Evolutionary conservation across 176 grass and related monocot species (phyloP), one percentile per base, ranked within the genome.

Genomic region (Cocos nucifera): DNA sequence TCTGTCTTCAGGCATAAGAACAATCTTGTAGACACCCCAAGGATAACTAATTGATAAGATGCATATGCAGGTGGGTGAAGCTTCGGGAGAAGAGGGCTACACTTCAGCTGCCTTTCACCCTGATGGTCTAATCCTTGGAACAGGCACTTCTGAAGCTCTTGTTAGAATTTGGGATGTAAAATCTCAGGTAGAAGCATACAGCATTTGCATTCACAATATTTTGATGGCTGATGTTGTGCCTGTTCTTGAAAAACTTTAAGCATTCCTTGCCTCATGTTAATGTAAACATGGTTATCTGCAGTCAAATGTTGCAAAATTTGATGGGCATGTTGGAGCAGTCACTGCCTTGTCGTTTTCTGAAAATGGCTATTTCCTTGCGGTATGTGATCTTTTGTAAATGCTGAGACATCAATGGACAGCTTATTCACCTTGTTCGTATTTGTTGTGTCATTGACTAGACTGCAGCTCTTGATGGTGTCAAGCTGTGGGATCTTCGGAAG

Each of bases 81-180:
- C 73, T 74, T 73, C 75, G 63, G 71, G 69, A 69, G 73, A 89
- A 78, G 88, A 93, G 57, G 94, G 94, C 53, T 99, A 93, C 74
- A 93, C 87, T 52, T 82, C 88, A 62, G 88, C 88, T 7, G 75
- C 87, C 52, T 93, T 99, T 58, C 94, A 99, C 69, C 94, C 94
- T 71, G 94, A 99, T 76, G 88, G 94, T 65, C 84, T 99, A 72
- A 99, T 99, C 61, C 94, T 99, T 55, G 94, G 94, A 63, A 99
- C 88, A 35, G 94, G 94, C 56, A 99, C 85, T 51, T 83, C 88
- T 26, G 88, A 87, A 50, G 71, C 88, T 27, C 53, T 88, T 53
- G 94, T 86, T 53, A 99, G 83, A 82, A 99, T 99, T 83, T 99
- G 94, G 94, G 94, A 99, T 74, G 87, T 99, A 12, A 99, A 99